Evolutionary conservation across 306 rosid genomes (phyloP).

Genomic region (Dryas alaskensis): DNA sequence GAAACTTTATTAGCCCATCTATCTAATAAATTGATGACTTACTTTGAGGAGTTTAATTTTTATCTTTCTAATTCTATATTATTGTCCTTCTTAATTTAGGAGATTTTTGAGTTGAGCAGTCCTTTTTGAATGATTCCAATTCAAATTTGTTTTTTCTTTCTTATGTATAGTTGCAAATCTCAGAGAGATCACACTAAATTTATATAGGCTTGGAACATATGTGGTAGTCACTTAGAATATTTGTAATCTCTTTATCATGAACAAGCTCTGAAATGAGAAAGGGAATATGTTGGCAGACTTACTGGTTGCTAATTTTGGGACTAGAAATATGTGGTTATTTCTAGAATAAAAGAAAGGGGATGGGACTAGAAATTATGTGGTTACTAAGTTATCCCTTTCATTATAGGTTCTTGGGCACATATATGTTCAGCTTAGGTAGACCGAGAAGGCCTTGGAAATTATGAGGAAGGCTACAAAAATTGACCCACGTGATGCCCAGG

Average conservation of each 20-base stretch:
- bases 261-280: no score
- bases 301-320: no score
- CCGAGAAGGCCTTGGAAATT: constrained; percentile 83
- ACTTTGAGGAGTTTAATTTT: background rate
- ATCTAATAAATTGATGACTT: constrained; percentile 2
- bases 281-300: no score
- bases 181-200: no score
- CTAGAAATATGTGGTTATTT: no score
- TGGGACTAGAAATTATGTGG: background rate
- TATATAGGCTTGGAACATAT: no score
- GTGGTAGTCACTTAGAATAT: no score
- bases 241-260: no score
- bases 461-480: constrained; percentile 93
- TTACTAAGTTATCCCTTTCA: constrained; percentile 11
- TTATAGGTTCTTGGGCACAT: constrained; percentile 91
- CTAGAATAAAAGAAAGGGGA: no score
- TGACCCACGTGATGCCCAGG: constrained; percentile 99
- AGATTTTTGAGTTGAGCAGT: background rate
- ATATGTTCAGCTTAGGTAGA: constrained; percentile 89
- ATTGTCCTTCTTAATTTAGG: background rate
- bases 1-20: background rate
- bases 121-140: constrained; percentile 9
- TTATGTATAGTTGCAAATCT: constrained; percentile 31
- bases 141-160: constrained; percentile 20
- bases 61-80: background rate